Percentiles rank a stretch among this genome's conserved stretches.
These are phyloP conservation scores for Sanguinoderma infundibulare DNA, from an alignment of 1,284 basidiomycete genomes.

Conservation along the genomic window DNA sequence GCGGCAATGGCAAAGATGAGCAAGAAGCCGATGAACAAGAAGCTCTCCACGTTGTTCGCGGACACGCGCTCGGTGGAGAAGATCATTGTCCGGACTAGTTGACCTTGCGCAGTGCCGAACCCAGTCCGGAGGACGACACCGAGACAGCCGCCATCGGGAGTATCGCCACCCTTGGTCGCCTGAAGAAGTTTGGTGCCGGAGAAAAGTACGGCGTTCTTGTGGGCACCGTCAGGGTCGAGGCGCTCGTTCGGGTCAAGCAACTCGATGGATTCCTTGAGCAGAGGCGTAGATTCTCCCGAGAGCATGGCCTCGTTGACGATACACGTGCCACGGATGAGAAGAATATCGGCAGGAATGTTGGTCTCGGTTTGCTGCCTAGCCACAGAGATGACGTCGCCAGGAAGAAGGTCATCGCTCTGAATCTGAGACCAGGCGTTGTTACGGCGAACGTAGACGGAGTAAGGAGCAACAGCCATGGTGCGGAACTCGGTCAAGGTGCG, in stretches of 20 bases:
- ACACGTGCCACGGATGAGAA: constrained; percentile 86
- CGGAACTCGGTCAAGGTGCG: constrained; percentile 92
- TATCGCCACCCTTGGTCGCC: constrained; percentile 66
- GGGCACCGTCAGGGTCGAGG: constrained; percentile 83
- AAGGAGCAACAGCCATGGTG: constrained; percentile 93
- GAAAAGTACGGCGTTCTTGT: constrained; percentile 90
- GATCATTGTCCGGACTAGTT: constrained; percentile 96
- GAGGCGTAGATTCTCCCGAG: constrained; percentile 93
- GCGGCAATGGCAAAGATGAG: constrained; percentile 96
- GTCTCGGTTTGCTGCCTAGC: constrained; percentile 84
- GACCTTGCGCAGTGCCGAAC: constrained; percentile 95
- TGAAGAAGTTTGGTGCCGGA: constrained; percentile 95
- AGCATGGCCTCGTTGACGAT: constrained; percentile 99
- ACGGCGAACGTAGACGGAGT: constrained; percentile 81
- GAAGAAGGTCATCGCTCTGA: constrained; percentile 84
- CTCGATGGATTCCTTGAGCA: constrained; percentile 92
- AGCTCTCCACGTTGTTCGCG: constrained; percentile 92
- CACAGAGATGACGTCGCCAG: constrained; percentile 89
- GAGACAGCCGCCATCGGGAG: constrained; percentile 89
- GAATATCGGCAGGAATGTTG: constrained; percentile 88
- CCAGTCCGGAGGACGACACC: constrained; percentile 94
- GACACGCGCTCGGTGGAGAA: constrained; percentile 95
- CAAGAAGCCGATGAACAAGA: constrained; percentile 95
- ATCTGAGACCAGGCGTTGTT: constrained; percentile 81
- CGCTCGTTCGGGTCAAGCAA: constrained; percentile 77